A percentile compares a stretch with the other conserved stretches of the same genome.
Conservation (phyloP, 2,329 filamentous ascomycete species). For the Trichoderma pleuroti region DNA sequence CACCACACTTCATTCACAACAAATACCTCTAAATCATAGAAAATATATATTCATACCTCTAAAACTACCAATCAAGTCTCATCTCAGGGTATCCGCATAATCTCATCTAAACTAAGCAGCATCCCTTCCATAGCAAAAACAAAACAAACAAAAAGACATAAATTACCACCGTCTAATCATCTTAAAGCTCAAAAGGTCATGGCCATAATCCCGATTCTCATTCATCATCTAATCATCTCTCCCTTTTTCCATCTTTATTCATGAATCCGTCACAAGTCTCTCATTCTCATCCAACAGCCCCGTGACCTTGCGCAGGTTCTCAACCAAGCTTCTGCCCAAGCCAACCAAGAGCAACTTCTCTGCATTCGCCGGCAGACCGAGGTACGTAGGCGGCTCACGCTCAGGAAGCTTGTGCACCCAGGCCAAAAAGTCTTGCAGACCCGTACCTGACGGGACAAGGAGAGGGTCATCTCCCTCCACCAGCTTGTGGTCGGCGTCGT, state of each 20-base stretch:
- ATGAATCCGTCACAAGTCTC: slow-evolving; percentile 70
- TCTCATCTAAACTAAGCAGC: background rate
- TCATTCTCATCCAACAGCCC: slow-evolving; percentile 92
- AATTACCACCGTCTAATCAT: background rate
- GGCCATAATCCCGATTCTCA: background rate
- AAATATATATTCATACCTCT: slow-evolving; percentile 1
- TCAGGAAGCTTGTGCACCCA: slow-evolving; percentile 94
- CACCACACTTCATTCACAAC: background rate
- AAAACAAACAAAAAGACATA: background rate
- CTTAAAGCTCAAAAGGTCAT: background rate
- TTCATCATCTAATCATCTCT: background rate
- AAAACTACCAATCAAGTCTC: background rate
- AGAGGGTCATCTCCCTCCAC: slow-evolving; percentile 68
- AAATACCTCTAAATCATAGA: background rate
- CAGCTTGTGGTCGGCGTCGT: slow-evolving; percentile 87
- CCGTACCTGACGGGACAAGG: slow-evolving; percentile 74
- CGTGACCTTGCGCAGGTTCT: slow-evolving; percentile 78
- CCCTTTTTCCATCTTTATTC: background rate
- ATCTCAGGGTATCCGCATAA: slow-evolving; percentile 8
- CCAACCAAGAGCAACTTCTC: slow-evolving; percentile 92
- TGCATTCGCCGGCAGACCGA: slow-evolving; percentile 90
- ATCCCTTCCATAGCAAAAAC: background rate
- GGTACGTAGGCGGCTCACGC: slow-evolving; percentile 90
- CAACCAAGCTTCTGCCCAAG: slow-evolving; percentile 79
- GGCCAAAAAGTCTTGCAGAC: slow-evolving; percentile 76